These are phyloP conservation scores for Endogone sp. DNA, from an alignment of 192 early-diverging fungal species.

Conservation along the genomic window DNA sequence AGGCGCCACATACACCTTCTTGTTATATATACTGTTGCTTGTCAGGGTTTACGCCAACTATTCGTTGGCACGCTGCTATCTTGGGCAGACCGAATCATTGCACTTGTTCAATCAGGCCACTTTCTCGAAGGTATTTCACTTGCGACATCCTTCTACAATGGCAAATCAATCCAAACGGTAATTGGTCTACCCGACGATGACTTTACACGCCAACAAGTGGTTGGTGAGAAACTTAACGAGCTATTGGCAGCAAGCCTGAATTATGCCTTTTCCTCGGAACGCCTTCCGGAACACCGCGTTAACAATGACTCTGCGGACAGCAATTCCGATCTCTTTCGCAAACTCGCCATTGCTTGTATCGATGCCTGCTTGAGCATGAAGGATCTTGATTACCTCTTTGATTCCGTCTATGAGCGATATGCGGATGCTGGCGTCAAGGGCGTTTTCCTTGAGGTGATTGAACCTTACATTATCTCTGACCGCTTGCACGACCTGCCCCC, in stretches of 20 bases:
- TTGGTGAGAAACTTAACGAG: constrained; percentile 52
- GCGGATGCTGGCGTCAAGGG: constrained; percentile 39
- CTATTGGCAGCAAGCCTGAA: constrained; percentile 47
- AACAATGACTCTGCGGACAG: constrained; percentile 34
- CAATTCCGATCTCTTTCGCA: constrained; percentile 35
- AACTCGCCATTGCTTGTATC: constrained; percentile 45
- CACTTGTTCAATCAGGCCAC: constrained; percentile 49
- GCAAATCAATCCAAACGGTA: constrained; percentile 52
- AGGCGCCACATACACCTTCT: too few relatives aligned
- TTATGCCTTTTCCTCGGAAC: constrained; percentile 47
- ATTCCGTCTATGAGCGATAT: constrained; percentile 52
- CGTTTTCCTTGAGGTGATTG: constrained; percentile 46
- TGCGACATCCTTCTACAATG: constrained; percentile 54
- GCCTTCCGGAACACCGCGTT: constrained; percentile 35
- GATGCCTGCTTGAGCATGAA: constrained; percentile 54
- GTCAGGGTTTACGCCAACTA: constrained; percentile 48
- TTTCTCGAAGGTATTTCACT: constrained; percentile 54
- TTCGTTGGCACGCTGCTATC: constrained; percentile 50
- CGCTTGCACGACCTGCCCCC: constrained; percentile 50
- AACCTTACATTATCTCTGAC: constrained; percentile 49
- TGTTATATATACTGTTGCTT: not conserved
- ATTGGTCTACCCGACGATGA: constrained; percentile 56
- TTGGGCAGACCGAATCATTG: constrained; percentile 56
- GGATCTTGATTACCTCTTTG: constrained; percentile 46
- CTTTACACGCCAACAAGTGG: constrained; percentile 40